These are phyloP conservation scores for Fusarium hainanense DNA, from an alignment of 2,329 filamentous ascomycete genomes.

Conservation along the genomic window DNA sequence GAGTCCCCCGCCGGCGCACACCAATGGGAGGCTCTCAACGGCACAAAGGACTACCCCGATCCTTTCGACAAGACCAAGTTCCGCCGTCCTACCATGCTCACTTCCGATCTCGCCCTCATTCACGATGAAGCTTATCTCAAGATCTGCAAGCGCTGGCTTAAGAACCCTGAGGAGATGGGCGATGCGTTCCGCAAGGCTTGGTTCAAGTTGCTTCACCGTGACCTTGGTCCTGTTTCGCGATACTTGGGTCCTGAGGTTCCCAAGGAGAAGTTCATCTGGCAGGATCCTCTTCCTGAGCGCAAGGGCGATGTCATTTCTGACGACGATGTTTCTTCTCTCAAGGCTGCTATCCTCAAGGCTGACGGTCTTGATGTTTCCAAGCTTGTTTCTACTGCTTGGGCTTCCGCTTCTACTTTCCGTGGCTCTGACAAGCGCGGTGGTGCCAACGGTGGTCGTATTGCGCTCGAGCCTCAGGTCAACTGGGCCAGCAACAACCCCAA, in stretches of 20 bases:
- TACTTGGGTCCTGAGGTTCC: constrained; percentile 82
- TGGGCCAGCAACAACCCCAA: constrained; percentile 81
- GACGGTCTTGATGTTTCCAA: constrained; percentile 67
- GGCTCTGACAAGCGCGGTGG: constrained; percentile 84
- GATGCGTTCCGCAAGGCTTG: constrained; percentile 79
- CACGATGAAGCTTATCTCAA: constrained; percentile 79
- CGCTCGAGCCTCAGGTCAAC: constrained; percentile 75
- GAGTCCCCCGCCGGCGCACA: constrained; percentile 78
- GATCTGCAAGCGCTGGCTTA: constrained; percentile 76
- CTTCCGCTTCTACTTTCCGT: constrained; percentile 77
- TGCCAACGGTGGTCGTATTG: constrained; percentile 82
- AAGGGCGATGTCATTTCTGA: constrained; percentile 69
- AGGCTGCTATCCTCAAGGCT: constrained; percentile 73
- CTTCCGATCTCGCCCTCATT: constrained; percentile 77
- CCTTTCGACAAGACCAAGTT: constrained; percentile 77
- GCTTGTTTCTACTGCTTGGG: constrained; percentile 75
- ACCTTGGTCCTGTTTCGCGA: constrained; percentile 76
- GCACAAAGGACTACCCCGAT: constrained; percentile 75
- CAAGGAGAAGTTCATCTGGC: constrained; percentile 76
- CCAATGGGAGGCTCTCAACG: constrained; percentile 81
- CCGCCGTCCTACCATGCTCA: constrained; percentile 81
- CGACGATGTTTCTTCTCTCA: constrained; percentile 72
- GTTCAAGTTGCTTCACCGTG: constrained; percentile 87
- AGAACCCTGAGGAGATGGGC: constrained; percentile 74
- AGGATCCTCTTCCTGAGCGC: constrained; percentile 74